These are phyloP conservation scores for Fonsecaea nubica DNA, from an alignment of 2,329 filamentous ascomycete species.

Conservation along the genomic window DNA sequence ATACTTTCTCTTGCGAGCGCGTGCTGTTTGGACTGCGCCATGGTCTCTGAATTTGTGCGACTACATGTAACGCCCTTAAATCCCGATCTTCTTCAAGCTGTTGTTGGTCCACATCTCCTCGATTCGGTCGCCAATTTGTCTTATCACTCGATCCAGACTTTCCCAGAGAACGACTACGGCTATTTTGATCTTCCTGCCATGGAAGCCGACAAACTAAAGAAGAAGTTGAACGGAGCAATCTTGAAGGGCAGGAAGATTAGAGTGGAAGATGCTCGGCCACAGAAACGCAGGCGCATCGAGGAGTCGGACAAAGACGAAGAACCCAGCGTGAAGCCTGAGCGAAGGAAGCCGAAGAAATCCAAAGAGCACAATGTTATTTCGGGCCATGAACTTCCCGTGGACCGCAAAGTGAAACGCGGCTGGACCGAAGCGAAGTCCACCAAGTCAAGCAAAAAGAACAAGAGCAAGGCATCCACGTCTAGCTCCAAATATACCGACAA, in stretches of 20 bases:
- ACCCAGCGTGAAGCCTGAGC: constrained; percentile 43
- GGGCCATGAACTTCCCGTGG: constrained; percentile 74
- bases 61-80: constrained; percentile 91
- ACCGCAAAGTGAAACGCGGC: constrained; percentile 82
- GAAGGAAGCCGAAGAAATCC: constrained; percentile 44
- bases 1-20: background rate
- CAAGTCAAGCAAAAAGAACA: constrained; percentile 54
- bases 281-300: constrained; percentile 58
- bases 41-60: constrained; percentile 54
- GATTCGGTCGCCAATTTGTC: constrained; percentile 78
- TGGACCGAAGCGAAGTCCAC: constrained; percentile 74
- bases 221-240: constrained; percentile 85
- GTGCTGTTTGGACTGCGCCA: constrained; percentile 37
- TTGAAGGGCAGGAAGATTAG: constrained; percentile 84
- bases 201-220: constrained; percentile 89
- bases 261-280: constrained; percentile 78
- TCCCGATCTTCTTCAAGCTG: constrained; percentile 70
- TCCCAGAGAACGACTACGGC: constrained; percentile 88
- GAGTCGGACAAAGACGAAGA: constrained; percentile 45
- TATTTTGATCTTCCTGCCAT: constrained; percentile 81
- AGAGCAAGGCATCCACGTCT: constrained; percentile 62
- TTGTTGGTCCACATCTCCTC: constrained; percentile 72
- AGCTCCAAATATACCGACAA: constrained; percentile 79
- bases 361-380: constrained; percentile 57
- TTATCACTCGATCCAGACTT: constrained; percentile 84